Percentiles rank a stretch among this genome's conserved stretches.
Evolutionary conservation across 129 eudicot species (phyloP).

Genomic region (Kitagawia praeruptora): DNA sequence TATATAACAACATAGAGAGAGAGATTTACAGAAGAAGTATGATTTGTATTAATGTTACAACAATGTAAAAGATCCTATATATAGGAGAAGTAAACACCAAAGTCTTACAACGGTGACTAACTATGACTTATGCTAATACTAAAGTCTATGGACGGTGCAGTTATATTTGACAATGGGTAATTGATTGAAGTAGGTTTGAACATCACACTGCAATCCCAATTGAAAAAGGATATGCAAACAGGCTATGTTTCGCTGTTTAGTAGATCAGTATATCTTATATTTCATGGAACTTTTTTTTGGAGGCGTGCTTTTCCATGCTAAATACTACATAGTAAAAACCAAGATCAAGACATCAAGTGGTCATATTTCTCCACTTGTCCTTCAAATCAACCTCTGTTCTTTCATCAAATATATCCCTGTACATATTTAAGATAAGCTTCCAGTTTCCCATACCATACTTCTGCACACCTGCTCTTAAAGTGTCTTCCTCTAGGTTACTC

Average conservation of each 20-base stretch:
- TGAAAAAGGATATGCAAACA: background rate
- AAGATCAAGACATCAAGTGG: background rate
- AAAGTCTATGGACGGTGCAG: too few species aligned
- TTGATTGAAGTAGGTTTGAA: background rate
- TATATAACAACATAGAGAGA: too few species aligned
- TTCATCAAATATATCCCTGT: constrained; percentile 51
- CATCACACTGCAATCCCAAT: background rate
- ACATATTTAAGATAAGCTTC: constrained; percentile 48
- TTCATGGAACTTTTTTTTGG: background rate
- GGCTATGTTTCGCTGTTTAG: background rate
- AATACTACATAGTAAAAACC: background rate
- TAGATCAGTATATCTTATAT: background rate
- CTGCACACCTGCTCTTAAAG: constrained; percentile 55
- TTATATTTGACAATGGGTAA: too few species aligned
- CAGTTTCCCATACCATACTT: constrained; percentile 75
- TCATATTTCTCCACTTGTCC: constrained; percentile 14
- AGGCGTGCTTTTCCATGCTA: background rate
- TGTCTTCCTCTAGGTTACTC: constrained; percentile 58
- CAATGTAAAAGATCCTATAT: too few species aligned
- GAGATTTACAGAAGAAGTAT: too few species aligned
- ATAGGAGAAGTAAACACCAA: too few species aligned
- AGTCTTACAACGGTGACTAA: too few species aligned
- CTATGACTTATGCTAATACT: too few species aligned
- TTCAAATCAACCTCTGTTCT: constrained; percentile 54
- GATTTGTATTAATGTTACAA: too few species aligned